phyloP scores from a whole-genome alignment of 768 basidiomycete species.

The Rhizopogon vesiculosus region DNA sequence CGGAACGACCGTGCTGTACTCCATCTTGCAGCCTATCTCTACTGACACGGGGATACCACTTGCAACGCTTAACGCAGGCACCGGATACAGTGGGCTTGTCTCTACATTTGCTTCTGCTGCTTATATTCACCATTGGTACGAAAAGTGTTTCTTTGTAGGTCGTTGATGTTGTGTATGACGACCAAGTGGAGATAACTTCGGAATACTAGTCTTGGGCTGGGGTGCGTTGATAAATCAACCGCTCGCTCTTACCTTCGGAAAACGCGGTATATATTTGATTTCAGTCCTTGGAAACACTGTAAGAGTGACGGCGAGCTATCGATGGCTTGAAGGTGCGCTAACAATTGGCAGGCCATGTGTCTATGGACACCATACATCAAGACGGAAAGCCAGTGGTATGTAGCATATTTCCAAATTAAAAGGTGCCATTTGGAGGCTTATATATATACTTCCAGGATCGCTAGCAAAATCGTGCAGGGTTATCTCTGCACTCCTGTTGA shows the following conservation, averaged over 20 bases:
- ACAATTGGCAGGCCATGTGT: slow-evolving; percentile 10
- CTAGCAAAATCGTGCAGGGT: slow-evolving; percentile 15
- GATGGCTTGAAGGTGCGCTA: background rate
- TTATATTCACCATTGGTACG: background rate
- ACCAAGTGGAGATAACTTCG: background rate
- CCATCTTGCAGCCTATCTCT: slow-evolving; percentile 14
- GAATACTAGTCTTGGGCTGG: slow-evolving; percentile 11
- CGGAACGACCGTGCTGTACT: slow-evolving; percentile 12
- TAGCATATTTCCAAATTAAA: background rate
- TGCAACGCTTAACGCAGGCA: slow-evolving; percentile 14
- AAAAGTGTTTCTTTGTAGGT: slow-evolving; percentile 14
- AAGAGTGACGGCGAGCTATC: background rate
- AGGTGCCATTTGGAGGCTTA: background rate
- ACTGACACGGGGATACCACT: slow-evolving; percentile 15
- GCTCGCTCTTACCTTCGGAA: slow-evolving; percentile 14
- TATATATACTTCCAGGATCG: slow-evolving; percentile 7
- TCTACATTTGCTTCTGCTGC: background rate
- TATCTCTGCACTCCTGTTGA: slow-evolving; percentile 18
- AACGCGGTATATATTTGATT: slow-evolving; percentile 14
- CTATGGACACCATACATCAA: slow-evolving; percentile 15
- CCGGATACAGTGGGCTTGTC: slow-evolving; percentile 11
- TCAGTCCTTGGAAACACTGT: slow-evolving; percentile 14
- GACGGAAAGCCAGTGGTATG: slow-evolving; percentile 13
- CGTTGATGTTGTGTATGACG: background rate
- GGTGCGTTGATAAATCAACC: slow-evolving; percentile 16